phyloP scores from a whole-genome alignment of 352 stramenopile species.

The Phytophthora litchii region DNA sequence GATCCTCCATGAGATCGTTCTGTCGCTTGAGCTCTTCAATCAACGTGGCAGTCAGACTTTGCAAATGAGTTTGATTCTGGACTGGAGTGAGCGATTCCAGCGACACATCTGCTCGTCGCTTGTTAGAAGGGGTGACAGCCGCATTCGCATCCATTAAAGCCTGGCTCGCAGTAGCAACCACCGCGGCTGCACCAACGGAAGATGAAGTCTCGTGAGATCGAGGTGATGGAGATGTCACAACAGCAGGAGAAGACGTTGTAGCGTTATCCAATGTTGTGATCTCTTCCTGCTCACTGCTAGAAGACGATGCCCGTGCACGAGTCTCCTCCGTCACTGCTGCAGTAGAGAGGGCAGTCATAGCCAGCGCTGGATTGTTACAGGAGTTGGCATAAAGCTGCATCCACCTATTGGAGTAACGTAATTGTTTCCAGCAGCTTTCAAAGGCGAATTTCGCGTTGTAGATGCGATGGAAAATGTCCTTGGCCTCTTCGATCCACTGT shows the following conservation, averaged over 20 bases:
- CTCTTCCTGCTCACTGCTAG: constrained; percentile 20
- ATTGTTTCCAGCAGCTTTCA: constrained; percentile 68
- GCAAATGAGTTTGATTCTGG: constrained; percentile 26
- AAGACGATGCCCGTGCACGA: constrained; percentile 1
- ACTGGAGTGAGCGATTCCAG: constrained; percentile 22
- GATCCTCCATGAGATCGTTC: constrained; percentile 75
- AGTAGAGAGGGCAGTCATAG: constrained; percentile 9
- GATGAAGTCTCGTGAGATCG: constrained; percentile 1
- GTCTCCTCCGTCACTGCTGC: constrained; percentile 6
- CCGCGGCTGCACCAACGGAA: constrained; percentile 13
- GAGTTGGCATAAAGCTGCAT: constrained; percentile 62
- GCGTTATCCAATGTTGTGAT: constrained; percentile 1
- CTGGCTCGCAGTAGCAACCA: constrained; percentile 12
- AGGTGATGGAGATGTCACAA: constrained; percentile 1
- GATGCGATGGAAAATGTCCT: constrained; percentile 51
- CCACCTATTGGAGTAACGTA: constrained; percentile 73
- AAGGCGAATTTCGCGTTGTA: constrained; percentile 71
- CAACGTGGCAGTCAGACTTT: constrained; percentile 39
- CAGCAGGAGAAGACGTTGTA: neutral
- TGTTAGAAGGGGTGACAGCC: constrained; percentile 8
- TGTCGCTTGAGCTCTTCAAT: constrained; percentile 61
- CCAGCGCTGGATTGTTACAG: constrained; percentile 24
- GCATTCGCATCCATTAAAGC: constrained; percentile 7
- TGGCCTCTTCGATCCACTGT: constrained; percentile 61
- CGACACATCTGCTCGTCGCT: constrained; percentile 19